Base-by-base conservation (phyloP, 495 filamentous ascomycete genomes). In the Achaetomiella virescens region DNA sequence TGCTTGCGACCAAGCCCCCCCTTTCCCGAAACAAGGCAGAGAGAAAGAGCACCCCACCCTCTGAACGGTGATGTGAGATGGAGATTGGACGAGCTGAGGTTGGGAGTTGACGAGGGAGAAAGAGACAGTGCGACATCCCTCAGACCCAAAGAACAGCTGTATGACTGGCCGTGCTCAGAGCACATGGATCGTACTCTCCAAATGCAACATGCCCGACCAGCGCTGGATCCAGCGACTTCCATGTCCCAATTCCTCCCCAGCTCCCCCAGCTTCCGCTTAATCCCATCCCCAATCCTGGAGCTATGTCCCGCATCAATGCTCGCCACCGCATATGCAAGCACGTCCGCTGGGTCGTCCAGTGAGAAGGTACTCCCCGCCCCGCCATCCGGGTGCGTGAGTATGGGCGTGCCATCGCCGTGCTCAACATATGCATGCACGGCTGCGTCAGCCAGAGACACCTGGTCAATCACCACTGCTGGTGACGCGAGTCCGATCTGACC, bases 221-320 rank as follows among this genome's bases (percentile, higher is more conserved):
- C 22, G n/a, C n/a, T 27, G 22, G 25, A 38, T 18, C 47, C 59
- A 56, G 62, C 48, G 24, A 21, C 35, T 11, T 64, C 59, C 15
- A 53, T 38, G 22, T 60, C 64, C 74, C 73, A 75, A 55, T 66
- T 65, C 1, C 47, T 52, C 11, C 55, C 57, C 18, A 79, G 48
- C 15, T 59, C n/a, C 2, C 72, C 46, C 1, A 79, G 66, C 64
- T 77, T 78, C 17, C 72, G 67, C 52, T 64, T 66, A 42, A 81
- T 76, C 17, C 78, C 77, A 33, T 79, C 77, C 5, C 68, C 62
- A 15, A 80, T 51, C 31, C 72, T 58, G 2, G 70, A 66, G 63
- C 69, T 70, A 40, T 67, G 44, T 25, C 72, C 73, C 11, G 69
- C 65, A n/a, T 77, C 73, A 27, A 81, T 59, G n/a, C 75, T 65